Evolutionary conservation across 2,329 filamentous ascomycete genomes (phyloP), one percentile per base, ranked within the genome.

Genomic region (Ceratocystis huliohia): DNA sequence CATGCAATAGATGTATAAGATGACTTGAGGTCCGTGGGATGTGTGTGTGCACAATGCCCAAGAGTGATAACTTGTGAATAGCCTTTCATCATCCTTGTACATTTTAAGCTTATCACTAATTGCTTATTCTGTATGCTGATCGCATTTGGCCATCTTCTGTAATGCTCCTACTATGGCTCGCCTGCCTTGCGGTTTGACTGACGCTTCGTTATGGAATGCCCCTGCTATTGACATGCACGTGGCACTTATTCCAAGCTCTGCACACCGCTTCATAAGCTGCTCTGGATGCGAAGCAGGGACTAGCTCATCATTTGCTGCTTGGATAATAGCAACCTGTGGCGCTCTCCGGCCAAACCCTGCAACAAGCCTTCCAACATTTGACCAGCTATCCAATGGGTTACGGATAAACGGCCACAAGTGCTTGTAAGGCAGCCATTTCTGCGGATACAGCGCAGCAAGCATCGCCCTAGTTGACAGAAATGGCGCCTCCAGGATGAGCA

Each of bases 381-480:
- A 72, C 76, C 75, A 80, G 69, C 78, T 84, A 69, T 85, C 80
- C 45, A 85, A 74, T 50, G 83, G 81, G 68, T 81, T 91, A 70
- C 87, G 80, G 10, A 92, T 78, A 72, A 92, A 91, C 0, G 86
- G 87, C 79, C 84, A 84, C 0, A 93, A 78, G 72, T 92, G 85
- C 61, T 82, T 82, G 73, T 93, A 93, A 0, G 89, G 89, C 5
- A 92, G 77, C 88, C 88, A 92, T 70, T 83, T 88, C 70, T 91
- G 87, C 0, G 88, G 88, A 72, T 92, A 93, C 2, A 93, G 74
- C 1, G 83, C 84, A 53, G 82, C 76, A 5, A 93, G 78, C 87
- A 93, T 91, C 20, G 81, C 82, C 67, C 82, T 80, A 66, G 89
- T 82, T 56, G 84, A 88, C 0, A 86, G 82, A 69, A 91, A 91